phyloP scores from a whole-genome alignment of 345 rosid species.

The Cardiospermum halicacabum region DNA sequence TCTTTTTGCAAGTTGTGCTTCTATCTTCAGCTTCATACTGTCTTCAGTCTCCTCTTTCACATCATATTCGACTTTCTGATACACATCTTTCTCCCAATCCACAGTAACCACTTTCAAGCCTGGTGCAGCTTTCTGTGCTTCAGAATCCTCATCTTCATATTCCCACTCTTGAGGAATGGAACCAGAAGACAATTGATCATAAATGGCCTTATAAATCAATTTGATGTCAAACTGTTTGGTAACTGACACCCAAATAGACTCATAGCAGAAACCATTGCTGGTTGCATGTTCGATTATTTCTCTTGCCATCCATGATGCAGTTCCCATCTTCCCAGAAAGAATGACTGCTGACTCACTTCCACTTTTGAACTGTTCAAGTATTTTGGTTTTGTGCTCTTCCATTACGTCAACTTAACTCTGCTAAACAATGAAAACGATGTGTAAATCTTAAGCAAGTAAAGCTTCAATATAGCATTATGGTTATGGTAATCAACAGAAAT shows the following conservation, averaged over 20 bases:
- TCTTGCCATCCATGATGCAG: conserved; percentile 47
- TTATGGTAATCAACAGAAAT: background rate
- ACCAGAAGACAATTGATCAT: conserved; percentile 28
- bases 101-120: background rate
- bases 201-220: conserved; percentile 33
- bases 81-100: background rate
- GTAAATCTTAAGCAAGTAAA: background rate
- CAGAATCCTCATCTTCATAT: conserved; percentile 15
- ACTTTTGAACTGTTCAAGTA: conserved; percentile 1
- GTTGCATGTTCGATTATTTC: conserved; percentile 7
- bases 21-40: background rate
- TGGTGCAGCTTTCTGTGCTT: background rate
- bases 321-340: conserved; percentile 32
- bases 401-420: background rate
- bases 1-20: background rate
- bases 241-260: conserved; percentile 31
- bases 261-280: background rate
- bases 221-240: conserved; percentile 3
- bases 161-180: conserved; percentile 28
- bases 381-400: background rate
- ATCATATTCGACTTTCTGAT: conserved; percentile 15
- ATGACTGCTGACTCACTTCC: conserved; percentile 3
- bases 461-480: no score
- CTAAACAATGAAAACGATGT: background rate
- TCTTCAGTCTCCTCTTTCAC: conserved; percentile 17